A percentile compares a stretch with the other conserved stretches of the same genome.
phyloP scores from a whole-genome alignment of 1,284 basidiomycete genomes.

The Rhodotorula glutinis region DNA sequence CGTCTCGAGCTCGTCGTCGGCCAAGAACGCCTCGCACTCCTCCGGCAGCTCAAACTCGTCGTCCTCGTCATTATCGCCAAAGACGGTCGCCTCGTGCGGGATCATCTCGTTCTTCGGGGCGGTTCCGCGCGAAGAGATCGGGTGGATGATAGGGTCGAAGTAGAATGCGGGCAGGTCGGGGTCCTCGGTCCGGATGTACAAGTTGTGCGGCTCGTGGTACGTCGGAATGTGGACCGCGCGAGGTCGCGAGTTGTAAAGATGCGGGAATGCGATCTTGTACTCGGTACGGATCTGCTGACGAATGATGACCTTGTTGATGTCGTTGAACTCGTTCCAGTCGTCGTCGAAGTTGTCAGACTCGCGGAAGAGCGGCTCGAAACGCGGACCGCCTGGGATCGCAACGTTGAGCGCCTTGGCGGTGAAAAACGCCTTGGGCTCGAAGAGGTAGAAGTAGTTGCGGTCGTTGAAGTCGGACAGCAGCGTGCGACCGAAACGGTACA shows the following conservation, averaged over 20 bases:
- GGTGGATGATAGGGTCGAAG: slow-evolving; percentile 90
- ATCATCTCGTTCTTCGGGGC: slow-evolving; percentile 77
- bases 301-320: slow-evolving; percentile 99
- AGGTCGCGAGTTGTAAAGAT: slow-evolving; percentile 97
- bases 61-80: slow-evolving; percentile 61
- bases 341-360: slow-evolving; percentile 98
- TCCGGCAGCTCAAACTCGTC: slow-evolving; percentile 86
- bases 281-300: slow-evolving; percentile 98
- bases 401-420: slow-evolving; percentile 93
- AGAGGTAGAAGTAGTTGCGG: slow-evolving; percentile 76
- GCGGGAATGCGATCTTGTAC: slow-evolving; percentile 99
- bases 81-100: slow-evolving; percentile 85
- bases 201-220: slow-evolving; percentile 94
- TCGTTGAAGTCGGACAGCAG: slow-evolving; percentile 83
- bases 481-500: slow-evolving; percentile 92
- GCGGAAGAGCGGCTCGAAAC: slow-evolving; percentile 77
- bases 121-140: slow-evolving; percentile 82
- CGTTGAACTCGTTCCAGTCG: slow-evolving; percentile 89
- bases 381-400: slow-evolving; percentile 97
- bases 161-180: slow-evolving; percentile 99
- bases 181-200: slow-evolving; percentile 98
- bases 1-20: slow-evolving; percentile 75
- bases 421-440: slow-evolving; percentile 98
- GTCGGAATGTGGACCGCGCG: slow-evolving; percentile 87
- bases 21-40: slow-evolving; percentile 76